phyloP scores from a whole-genome alignment of 164 flowering plant species.

The Chloranthus sessilifolius region DNA sequence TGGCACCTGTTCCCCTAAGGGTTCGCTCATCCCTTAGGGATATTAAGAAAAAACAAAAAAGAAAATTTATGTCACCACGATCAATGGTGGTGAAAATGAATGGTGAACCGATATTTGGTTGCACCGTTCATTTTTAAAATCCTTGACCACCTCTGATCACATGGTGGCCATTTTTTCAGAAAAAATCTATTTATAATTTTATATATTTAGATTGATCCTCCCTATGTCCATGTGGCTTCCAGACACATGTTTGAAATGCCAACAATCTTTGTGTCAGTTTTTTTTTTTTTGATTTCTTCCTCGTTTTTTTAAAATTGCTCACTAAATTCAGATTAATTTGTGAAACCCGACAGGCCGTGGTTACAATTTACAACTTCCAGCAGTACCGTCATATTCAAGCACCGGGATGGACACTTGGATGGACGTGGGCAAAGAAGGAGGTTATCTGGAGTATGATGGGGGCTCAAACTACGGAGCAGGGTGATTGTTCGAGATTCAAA shows the following conservation, averaged over 20 bases:
- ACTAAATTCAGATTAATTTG: too few species aligned
- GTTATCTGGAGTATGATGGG: conserved; percentile 80
- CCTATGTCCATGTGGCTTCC: background rate
- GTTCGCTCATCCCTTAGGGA: too few species aligned
- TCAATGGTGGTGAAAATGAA: too few species aligned
- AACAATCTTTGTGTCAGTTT: background rate
- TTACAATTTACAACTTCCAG: conserved; percentile 79
- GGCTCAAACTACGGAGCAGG: conserved; percentile 75
- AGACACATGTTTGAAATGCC: conserved; percentile 4
- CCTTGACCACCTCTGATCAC: too few species aligned
- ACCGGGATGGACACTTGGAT: conserved; percentile 79
- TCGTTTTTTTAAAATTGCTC: background rate
- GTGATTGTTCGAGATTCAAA: conserved; percentile 77
- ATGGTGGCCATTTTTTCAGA: background rate
- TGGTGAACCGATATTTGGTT: too few species aligned
- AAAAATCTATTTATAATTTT: background rate
- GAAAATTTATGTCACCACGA: too few species aligned
- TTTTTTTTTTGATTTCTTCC: background rate
- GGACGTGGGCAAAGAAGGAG: conserved; percentile 87
- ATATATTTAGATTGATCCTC: too few species aligned
- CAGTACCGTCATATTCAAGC: conserved; percentile 68
- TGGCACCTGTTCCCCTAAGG: too few species aligned
- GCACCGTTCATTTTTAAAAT: too few species aligned
- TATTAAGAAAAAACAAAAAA: too few species aligned
- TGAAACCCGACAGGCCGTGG: conserved; percentile 70